phyloP scores from a whole-genome alignment of 139 green algal genomes.

The Chlorella sorokiniana region DNA sequence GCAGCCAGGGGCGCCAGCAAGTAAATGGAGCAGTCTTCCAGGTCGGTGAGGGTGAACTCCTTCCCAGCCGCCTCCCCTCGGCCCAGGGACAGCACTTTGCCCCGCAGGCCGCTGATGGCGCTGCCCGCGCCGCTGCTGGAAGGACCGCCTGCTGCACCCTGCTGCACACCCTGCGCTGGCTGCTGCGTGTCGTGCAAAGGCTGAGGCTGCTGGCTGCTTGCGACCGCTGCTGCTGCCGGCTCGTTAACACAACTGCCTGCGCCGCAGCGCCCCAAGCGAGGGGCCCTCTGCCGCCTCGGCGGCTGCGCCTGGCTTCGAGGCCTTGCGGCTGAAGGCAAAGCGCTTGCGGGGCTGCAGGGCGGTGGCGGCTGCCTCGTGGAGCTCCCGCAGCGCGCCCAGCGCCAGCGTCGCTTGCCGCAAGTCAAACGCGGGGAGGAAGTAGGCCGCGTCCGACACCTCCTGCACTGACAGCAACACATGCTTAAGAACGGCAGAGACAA shows the following conservation, averaged over 20 bases:
- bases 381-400: slow-evolving; percentile 45
- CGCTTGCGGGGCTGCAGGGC: slow-evolving; percentile 61
- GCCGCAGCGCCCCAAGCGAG: not conserved
- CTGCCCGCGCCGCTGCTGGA: not conserved
- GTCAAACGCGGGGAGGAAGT: slow-evolving; percentile 80
- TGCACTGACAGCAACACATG: not conserved
- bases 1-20: slow-evolving; percentile 62
- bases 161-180: not conserved
- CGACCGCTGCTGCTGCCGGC: not conserved
- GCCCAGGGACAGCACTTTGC: slow-evolving; percentile 31
- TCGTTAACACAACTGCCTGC: too few species aligned
- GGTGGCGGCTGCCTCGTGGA: slow-evolving; percentile 46
- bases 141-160: not conserved
- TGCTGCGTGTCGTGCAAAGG: not conserved
- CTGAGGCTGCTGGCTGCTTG: not conserved
- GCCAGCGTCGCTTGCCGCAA: slow-evolving; percentile 50
- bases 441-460: slow-evolving; percentile 60
- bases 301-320: slow-evolving; percentile 15
- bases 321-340: slow-evolving; percentile 70
- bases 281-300: slow-evolving; percentile 17
- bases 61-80: slow-evolving; percentile 4
- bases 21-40: slow-evolving; percentile 61
- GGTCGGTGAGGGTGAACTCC: slow-evolving; percentile 39
- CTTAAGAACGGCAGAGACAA: not conserved
- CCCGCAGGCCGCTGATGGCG: slow-evolving; percentile 49